Base-by-base conservation (phyloP, 441 rosid genomes). In the Rhodomyrtus psidioides region DNA sequence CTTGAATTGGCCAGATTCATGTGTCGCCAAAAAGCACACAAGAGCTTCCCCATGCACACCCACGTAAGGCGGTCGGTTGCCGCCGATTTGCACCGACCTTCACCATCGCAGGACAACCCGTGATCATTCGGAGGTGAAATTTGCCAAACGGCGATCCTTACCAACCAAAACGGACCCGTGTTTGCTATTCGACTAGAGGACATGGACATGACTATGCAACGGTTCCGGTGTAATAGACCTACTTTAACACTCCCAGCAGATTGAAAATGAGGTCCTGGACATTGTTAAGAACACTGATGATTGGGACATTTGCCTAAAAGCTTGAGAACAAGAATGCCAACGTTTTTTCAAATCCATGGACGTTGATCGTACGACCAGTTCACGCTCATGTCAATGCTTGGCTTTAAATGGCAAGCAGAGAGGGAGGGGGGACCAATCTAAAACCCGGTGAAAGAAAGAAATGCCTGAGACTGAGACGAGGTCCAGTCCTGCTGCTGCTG, bases 371-470 rank as follows among this genome's bases (percentile, higher is more conserved):
- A 56, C n/a, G 13, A 56, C 26, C 59, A 24, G 13, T 56, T 56
- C 59, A 24, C 59, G 4, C 44, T 21, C 6, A 19, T 17, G 46
- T 39, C 79, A 39, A 39, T 21, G 51, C 79, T 39, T 39, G 39
- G 85, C 85, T 84, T 84, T 60, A 60, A 83, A 59, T 60, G 81
- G 86, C 42, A 27, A 46, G 86, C 81, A 62, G 86, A 53, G 79
- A 34, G 51, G 51, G 9, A 14, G 24, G 9, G 56, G 76, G 46
- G 46, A 65, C 46, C 7, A 34, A 65, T 44, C 76, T 34, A 12
- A 30, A 23, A 56, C 27, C 59, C 59, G n/a, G 13, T 56, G n/a
- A 42, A 65, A 30, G 44, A 62, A 30, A 62, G 44, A 65, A 30
- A 65, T 13, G 46, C 76, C 76, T 19, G 76, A 65, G 76, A 39